Conservation (phyloP, 2,329 filamentous ascomycete genomes). For the Kalaharituber pfeilii region DNA sequence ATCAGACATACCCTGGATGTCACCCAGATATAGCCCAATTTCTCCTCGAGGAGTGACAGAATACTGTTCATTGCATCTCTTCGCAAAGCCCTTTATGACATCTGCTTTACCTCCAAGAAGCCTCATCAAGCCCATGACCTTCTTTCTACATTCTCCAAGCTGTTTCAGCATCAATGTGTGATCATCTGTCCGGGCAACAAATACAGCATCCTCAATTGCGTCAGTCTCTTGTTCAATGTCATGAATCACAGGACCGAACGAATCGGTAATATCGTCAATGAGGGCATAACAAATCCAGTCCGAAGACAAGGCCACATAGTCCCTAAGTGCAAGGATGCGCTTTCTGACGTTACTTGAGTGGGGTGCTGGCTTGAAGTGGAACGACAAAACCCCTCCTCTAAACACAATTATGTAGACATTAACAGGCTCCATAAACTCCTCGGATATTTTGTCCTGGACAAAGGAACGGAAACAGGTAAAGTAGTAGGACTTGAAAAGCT, state of each 20-base stretch:
- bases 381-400: conserved; percentile 77
- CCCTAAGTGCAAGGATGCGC: conserved; percentile 79
- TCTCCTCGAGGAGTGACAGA: conserved; percentile 89
- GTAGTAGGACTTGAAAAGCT: conserved; percentile 93
- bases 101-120: conserved; percentile 95
- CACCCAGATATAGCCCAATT: conserved; percentile 86
- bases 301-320: conserved; percentile 84
- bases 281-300: conserved; percentile 99
- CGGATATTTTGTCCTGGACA: conserved; percentile 58
- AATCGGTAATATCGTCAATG: conserved; percentile 94
- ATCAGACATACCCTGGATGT: conserved; percentile 48
- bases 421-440: conserved; percentile 78
- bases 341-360: conserved; percentile 80
- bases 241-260: conserved; percentile 75
- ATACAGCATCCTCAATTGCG: conserved; percentile 86
- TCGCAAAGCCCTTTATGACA: conserved; percentile 91
- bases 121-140: conserved; percentile 82
- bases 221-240: conserved; percentile 80
- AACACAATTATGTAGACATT: conserved; percentile 97
- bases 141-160: conserved; percentile 83
- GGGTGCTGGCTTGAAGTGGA: conserved; percentile 74
- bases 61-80: conserved; percentile 96
- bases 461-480: conserved; percentile 97
- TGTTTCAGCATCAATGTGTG: conserved; percentile 71
- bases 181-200: conserved; percentile 56